Percentiles rank a stretch among this genome's conserved stretches.
Conservation (phyloP, 352 stramenopile genomes). For the Bremia lactucae region DNA sequence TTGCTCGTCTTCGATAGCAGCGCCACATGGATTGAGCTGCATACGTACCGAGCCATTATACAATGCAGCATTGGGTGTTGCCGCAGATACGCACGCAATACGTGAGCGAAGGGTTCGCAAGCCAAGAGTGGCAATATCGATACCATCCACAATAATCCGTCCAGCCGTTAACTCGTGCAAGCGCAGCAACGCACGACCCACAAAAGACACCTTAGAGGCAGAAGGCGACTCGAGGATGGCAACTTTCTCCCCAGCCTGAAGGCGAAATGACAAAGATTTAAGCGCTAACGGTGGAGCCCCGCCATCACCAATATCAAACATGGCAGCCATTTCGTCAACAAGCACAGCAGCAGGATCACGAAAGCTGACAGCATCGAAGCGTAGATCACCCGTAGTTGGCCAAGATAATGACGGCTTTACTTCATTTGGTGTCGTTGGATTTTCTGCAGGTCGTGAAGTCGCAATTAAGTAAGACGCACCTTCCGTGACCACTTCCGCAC, state of each 20-base stretch:
- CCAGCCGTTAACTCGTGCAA: slow-evolving; percentile 87
- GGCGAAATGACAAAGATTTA: slow-evolving; percentile 54
- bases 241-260: slow-evolving; percentile 79
- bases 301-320: slow-evolving; percentile 38
- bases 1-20: slow-evolving; percentile 20
- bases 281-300: slow-evolving; percentile 30
- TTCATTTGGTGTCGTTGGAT: slow-evolving; percentile 15
- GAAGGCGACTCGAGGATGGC: slow-evolving; percentile 81
- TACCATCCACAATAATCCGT: slow-evolving; percentile 86
- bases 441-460: slow-evolving; percentile 9
- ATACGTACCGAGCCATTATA: slow-evolving; percentile 88
- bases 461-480: slow-evolving; percentile 13
- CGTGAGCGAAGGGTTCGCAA: slow-evolving; percentile 79
- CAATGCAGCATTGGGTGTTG: slow-evolving; percentile 72
- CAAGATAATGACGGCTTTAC: slow-evolving; percentile 51
- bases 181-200: slow-evolving; percentile 89
- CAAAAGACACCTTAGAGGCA: slow-evolving; percentile 80
- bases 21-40: slow-evolving; percentile 88
- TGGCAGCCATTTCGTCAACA: slow-evolving; percentile 17
- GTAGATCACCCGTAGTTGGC: slow-evolving; percentile 75
- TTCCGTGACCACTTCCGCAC: slow-evolving; percentile 19
- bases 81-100: slow-evolving; percentile 93
- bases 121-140: slow-evolving; percentile 76
- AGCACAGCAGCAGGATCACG: slow-evolving; percentile 54
- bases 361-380: slow-evolving; percentile 87